These are phyloP conservation scores for Pittosporum tobira DNA, from an alignment of 129 eudicot species.

Conservation along the genomic window DNA sequence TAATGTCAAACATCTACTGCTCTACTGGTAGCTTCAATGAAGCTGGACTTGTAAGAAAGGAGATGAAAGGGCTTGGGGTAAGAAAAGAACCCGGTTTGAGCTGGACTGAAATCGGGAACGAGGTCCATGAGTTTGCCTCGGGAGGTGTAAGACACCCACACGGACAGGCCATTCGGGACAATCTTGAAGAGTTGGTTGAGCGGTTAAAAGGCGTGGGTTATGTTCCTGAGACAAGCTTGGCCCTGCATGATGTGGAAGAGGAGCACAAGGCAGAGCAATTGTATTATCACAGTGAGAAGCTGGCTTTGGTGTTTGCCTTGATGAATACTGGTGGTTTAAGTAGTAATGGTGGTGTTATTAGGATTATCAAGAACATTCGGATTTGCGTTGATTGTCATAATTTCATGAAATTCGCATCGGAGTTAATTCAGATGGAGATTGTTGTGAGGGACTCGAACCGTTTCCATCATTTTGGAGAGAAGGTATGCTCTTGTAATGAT, in stretches of 20 bases:
- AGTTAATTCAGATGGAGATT: slow-evolving; percentile 40
- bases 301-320: slow-evolving; percentile 53
- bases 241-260: slow-evolving; percentile 53
- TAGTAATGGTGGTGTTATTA: slow-evolving; percentile 23
- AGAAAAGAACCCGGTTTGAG: slow-evolving; percentile 81
- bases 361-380: slow-evolving; percentile 67
- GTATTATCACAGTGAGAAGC: slow-evolving; percentile 67
- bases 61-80: slow-evolving; percentile 52
- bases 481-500: slow-evolving; percentile 60
- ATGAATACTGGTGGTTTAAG: slow-evolving; percentile 24
- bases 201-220: slow-evolving; percentile 51
- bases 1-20: slow-evolving; percentile 56
- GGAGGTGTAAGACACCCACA: slow-evolving; percentile 60
- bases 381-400: slow-evolving; percentile 75
- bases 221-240: slow-evolving; percentile 53
- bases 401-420: slow-evolving; percentile 56
- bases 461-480: slow-evolving; percentile 56
- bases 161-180: slow-evolving; percentile 28
- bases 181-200: slow-evolving; percentile 30
- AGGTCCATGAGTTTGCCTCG: slow-evolving; percentile 65
- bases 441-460: slow-evolving; percentile 70
- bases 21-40: slow-evolving; percentile 43
- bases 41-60: slow-evolving; percentile 41
- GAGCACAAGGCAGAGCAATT: slow-evolving; percentile 64
- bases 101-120: slow-evolving; percentile 57